A percentile compares a stretch with the other conserved stretches of the same genome.
These are phyloP conservation scores for Coemansia sp. DNA, from an alignment of 192 early-diverging fungal genomes.

Conservation along the genomic window DNA sequence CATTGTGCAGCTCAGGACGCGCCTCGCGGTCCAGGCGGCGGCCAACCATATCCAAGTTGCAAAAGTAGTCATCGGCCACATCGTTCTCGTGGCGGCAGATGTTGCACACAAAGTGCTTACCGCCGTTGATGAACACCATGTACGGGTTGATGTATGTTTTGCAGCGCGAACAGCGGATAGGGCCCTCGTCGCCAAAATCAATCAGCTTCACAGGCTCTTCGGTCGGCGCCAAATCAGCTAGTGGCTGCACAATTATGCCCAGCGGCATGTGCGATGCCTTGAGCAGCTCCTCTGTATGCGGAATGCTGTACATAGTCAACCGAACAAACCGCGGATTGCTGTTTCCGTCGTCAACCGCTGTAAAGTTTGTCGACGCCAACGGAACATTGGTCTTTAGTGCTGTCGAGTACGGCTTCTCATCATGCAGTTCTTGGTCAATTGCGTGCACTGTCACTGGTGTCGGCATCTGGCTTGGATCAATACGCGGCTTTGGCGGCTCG, in stretches of 20 bases:
- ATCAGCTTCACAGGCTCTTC: constrained; percentile 81
- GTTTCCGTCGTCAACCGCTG: constrained; percentile 89
- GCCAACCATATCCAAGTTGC: constrained; percentile 91
- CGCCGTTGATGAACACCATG: constrained; percentile 85
- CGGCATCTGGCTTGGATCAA: constrained; percentile 95
- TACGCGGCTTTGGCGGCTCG: constrained; percentile 59
- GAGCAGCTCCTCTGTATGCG: constrained; percentile 76
- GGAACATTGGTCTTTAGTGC: constrained; percentile 69
- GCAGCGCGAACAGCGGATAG: constrained; percentile 87
- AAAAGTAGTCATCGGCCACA: constrained; percentile 88
- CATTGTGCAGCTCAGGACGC: constrained; percentile 85
- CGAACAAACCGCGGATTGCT: constrained; percentile 89
- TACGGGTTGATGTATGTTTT: constrained; percentile 93
- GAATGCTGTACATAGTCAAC: constrained; percentile 84
- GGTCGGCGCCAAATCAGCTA: constrained; percentile 75
- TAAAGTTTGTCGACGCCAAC: constrained; percentile 75
- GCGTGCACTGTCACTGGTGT: constrained; percentile 82
- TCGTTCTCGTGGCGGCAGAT: constrained; percentile 83
- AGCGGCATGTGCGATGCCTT: constrained; percentile 79
- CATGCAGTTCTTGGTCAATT: constrained; percentile 72
- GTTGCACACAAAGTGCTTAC: constrained; percentile 91
- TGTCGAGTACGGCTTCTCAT: constrained; percentile 70
- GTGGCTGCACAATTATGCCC: constrained; percentile 86
- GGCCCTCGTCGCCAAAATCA: constrained; percentile 82
- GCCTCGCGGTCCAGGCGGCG: constrained; percentile 77